These are phyloP conservation scores for Phialemonium atrogriseum DNA, from an alignment of 2,329 filamentous ascomycete species.

Conservation along the genomic window DNA sequence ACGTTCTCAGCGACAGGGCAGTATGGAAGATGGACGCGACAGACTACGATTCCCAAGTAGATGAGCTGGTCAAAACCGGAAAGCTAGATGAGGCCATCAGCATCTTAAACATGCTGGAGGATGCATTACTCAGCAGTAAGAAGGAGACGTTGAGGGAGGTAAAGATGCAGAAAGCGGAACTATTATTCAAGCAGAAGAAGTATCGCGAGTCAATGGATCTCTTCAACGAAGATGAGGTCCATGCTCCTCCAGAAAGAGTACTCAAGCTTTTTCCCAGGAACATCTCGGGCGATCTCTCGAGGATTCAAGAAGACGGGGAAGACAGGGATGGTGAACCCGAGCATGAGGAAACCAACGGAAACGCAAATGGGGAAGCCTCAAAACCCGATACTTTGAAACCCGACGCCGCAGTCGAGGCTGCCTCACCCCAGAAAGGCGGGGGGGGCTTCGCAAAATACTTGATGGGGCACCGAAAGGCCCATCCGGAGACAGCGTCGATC, in stretches of 20 bases:
- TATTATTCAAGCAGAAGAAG: slow-evolving; percentile 71
- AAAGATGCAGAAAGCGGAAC: slow-evolving; percentile 85
- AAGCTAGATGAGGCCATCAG: slow-evolving; percentile 89
- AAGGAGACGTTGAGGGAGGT: slow-evolving; percentile 70
- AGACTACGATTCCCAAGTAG: slow-evolving; percentile 83
- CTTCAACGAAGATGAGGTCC: slow-evolving; percentile 75
- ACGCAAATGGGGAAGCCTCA: slow-evolving; percentile 20
- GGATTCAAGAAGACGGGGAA: slow-evolving; percentile 24
- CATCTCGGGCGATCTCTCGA: slow-evolving; percentile 76
- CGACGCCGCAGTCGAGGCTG: slow-evolving; percentile 9
- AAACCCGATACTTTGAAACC: slow-evolving; percentile 13
- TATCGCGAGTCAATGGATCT: slow-evolving; percentile 83
- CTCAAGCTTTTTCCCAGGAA: slow-evolving; percentile 74
- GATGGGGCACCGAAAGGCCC: slow-evolving; percentile 37
- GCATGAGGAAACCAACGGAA: slow-evolving; percentile 18
- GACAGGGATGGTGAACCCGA: slow-evolving; percentile 26
- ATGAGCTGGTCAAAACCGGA: slow-evolving; percentile 65
- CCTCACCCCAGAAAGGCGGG: slow-evolving; percentile 29
- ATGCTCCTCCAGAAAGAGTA: slow-evolving; percentile 82
- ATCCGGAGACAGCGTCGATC: slow-evolving; percentile 51
- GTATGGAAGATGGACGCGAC: slow-evolving; percentile 96
- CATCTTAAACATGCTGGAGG: slow-evolving; percentile 80
- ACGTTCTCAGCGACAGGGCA: slow-evolving; percentile 81
- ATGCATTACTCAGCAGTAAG: slow-evolving; percentile 81
- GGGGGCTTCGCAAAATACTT: slow-evolving; percentile 49